Conservation (phyloP, 768 basidiomycete species). For the Pleurotus citrinopileatus region DNA sequence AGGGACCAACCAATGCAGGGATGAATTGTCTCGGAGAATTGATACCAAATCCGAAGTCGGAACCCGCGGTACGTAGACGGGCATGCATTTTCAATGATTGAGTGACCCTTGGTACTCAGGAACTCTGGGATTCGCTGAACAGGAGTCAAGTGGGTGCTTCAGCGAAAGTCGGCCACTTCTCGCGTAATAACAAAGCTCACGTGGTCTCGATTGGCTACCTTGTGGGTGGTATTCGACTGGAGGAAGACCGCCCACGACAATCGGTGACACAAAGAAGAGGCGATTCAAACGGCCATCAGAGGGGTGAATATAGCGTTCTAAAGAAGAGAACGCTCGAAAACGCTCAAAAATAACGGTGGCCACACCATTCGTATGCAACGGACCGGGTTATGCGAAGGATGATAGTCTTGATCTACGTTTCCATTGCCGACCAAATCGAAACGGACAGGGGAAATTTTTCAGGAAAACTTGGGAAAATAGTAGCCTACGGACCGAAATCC, state of each 20-base stretch:
- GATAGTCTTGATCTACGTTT: constrained; percentile 5
- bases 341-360: constrained; percentile 1
- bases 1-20: constrained; percentile 3
- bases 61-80: constrained; percentile 16
- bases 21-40: constrained; percentile 14
- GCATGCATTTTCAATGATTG: constrained; percentile 1
- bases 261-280: constrained; percentile 7
- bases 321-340: background rate
- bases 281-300: constrained; percentile 9
- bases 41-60: constrained; percentile 16
- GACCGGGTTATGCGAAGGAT: constrained; percentile 1
- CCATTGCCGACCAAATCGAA: background rate
- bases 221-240: too few species aligned
- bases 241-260: too few species aligned
- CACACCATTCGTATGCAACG: background rate
- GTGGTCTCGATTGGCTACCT: too few species aligned
- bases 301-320: constrained; percentile 2
- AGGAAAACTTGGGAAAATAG: background rate
- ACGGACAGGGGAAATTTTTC: background rate
- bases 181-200: too few species aligned
- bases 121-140: background rate
- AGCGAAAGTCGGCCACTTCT: too few species aligned
- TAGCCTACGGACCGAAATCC: constrained; percentile 5
- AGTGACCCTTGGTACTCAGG: constrained; percentile 4
- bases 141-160: too few species aligned